Conservation (phyloP, 768 basidiomycete species). For the Cubamyces sp. region DNA sequence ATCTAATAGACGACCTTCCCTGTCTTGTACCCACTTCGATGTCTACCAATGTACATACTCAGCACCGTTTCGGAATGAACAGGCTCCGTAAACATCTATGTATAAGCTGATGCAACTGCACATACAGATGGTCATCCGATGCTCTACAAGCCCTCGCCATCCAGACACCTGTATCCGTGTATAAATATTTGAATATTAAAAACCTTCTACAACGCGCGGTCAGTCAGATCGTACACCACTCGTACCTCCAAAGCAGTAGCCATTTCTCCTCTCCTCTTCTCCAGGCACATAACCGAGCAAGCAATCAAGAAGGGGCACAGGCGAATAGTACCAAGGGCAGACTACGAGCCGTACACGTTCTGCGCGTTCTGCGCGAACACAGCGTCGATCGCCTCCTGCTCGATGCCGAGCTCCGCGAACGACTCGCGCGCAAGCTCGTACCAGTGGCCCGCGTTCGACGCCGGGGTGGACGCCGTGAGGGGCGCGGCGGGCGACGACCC, state of each 20-base stretch:
- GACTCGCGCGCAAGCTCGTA: slow-evolving; percentile 81
- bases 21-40: no score
- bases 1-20: background rate
- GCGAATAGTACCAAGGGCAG: background rate
- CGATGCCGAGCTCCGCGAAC: slow-evolving; percentile 77
- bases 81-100: no score
- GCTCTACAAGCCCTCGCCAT: background rate
- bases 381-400: slow-evolving; percentile 75
- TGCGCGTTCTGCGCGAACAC: slow-evolving; percentile 65
- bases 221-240: slow-evolving; percentile 3
- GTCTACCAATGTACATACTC: background rate
- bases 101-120: background rate
- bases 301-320: background rate
- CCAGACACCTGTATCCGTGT: background rate
- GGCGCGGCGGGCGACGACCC: slow-evolving; percentile 69
- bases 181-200: background rate
- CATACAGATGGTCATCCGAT: background rate
- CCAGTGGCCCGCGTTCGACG: slow-evolving; percentile 68
- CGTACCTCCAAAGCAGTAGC: background rate
- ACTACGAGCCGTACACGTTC: slow-evolving; percentile 42
- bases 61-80: background rate
- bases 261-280: background rate
- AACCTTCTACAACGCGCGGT: background rate
- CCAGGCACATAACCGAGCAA: background rate
- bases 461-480: slow-evolving; percentile 39